These are phyloP conservation scores for Paulownia fortunei DNA, from an alignment of 257 asterid species.

Conservation along the genomic window DNA sequence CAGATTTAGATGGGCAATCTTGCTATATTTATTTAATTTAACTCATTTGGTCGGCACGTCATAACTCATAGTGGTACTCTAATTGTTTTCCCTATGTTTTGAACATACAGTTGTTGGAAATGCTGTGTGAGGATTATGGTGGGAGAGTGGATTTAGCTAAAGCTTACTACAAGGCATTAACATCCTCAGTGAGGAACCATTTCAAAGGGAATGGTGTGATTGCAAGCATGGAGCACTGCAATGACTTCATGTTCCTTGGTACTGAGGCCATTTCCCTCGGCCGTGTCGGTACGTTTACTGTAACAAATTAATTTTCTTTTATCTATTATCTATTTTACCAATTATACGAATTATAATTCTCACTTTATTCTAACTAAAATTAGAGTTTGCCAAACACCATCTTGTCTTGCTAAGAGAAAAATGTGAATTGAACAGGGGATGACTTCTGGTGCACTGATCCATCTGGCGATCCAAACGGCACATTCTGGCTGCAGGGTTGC, in stretches of 20 bases:
- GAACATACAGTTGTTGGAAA: slow-evolving; percentile 67
- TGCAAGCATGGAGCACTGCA: slow-evolving; percentile 98
- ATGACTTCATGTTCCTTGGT: slow-evolving; percentile 95
- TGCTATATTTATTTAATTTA: too few species aligned
- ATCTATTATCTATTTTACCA: too few species aligned
- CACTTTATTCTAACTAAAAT: too few species aligned
- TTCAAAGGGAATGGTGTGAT: slow-evolving; percentile 96
- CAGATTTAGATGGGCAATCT: too few species aligned
- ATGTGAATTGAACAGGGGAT: slow-evolving; percentile 55
- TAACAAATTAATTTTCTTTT: neutral
- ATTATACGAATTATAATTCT: too few species aligned
- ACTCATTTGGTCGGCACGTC: too few species aligned
- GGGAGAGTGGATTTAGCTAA: slow-evolving; percentile 91
- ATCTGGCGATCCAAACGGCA: slow-evolving; percentile 91
- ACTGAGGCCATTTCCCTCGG: slow-evolving; percentile 85
- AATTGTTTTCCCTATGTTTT: too few species aligned
- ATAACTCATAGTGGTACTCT: too few species aligned
- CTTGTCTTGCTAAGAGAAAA: neutral
- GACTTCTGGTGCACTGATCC: slow-evolving; percentile 98
- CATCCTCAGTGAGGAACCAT: slow-evolving; percentile 72
- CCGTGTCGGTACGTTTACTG: slow-evolving; percentile 70
- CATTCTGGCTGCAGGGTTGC: slow-evolving; percentile 96
- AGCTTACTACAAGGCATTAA: slow-evolving; percentile 76
- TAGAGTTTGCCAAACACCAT: neutral
- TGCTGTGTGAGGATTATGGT: slow-evolving; percentile 88